Conservation (phyloP, 495 filamentous ascomycete species). For the Monascus purpureus region DNA sequence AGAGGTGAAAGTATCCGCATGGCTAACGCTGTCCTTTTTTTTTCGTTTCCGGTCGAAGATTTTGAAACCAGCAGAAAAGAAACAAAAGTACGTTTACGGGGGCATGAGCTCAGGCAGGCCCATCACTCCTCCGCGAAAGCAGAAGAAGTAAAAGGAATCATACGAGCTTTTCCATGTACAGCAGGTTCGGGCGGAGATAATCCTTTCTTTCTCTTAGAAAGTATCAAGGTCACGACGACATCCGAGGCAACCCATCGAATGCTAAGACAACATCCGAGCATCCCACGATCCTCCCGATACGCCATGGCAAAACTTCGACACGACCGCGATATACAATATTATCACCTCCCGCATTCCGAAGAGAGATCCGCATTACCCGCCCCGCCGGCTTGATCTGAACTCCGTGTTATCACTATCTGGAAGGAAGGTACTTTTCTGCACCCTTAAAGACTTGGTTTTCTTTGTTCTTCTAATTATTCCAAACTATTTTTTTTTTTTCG, state of each 20-base stretch:
- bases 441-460: slow-evolving; percentile 8
- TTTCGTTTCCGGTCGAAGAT: slow-evolving; percentile 68
- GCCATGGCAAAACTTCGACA: too few relatives aligned
- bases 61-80: slow-evolving; percentile 99
- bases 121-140: slow-evolving; percentile 82
- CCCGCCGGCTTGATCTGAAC: too few relatives aligned
- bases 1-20: slow-evolving; percentile 1
- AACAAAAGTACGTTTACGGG: slow-evolving; percentile 99
- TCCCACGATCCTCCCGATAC: too few relatives aligned
- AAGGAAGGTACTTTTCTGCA: slow-evolving; percentile 15
- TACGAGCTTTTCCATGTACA: slow-evolving; percentile 73
- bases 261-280: not conserved
- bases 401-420: slow-evolving; percentile 7
- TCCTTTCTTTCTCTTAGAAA: slow-evolving; percentile 9
- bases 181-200: slow-evolving; percentile 97
- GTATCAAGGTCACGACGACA: slow-evolving; percentile 8
- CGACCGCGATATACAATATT: slow-evolving; percentile 9
- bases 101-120: slow-evolving; percentile 75
- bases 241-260: slow-evolving; percentile 10
- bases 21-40: slow-evolving; percentile 4
- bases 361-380: too few relatives aligned
- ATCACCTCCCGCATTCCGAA: too few relatives aligned
- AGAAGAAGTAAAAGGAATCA: slow-evolving; percentile 67
- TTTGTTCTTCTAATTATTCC: slow-evolving; percentile 6
- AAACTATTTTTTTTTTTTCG: slow-evolving; percentile 8